Base-by-base conservation (phyloP, 164 flowering plant genomes). In the Stephania japonica region DNA sequence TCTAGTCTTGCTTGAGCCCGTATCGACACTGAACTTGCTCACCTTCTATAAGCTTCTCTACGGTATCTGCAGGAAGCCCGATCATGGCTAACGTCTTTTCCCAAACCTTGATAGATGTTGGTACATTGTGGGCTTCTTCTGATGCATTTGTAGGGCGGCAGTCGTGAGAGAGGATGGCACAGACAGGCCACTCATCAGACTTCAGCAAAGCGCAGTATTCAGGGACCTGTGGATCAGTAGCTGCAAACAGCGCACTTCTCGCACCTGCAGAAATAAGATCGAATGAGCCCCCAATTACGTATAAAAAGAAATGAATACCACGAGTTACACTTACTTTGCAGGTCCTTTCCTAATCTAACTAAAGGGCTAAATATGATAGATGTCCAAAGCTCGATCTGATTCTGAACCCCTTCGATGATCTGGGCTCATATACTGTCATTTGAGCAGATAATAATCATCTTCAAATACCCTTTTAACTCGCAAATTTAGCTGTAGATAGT, bases 61-160 rank as follows among this genome's bases (percentile, higher is more conserved):
- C 90, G 3, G 90, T 91, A 82, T 93, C 97, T 14, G 80, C 74
- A 43, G 99, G 93, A 65, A 96, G 95, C 53, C 99, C 99, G 21
- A 88, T 73, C 87, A 93, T 72, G 75, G 90, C 94, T n/a, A 96
- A 47, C 13, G 98, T 96, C 84, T 90, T 96, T 80, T 88, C 97
- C 98, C 98, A 96, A 43, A 96, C 93, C 81, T 66, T 80, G 59
- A 79, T 71, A 19, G 95, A 75, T 42, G 97, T 93, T 67, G 85
- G 89, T 64, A 85, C 2, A 73, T 89, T 87, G 78, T 91, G 98
- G 4, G 99, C 88, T 83, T 96, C 99, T 82, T 96, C 97, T 0
- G 99, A 93, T 71, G 98, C 89, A 79, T 89, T 96, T 70, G 88
- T 79, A 0, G 99, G 99, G 68, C 87, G 89, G 72, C 99, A 96